These are phyloP conservation scores for Symbiodinium natans DNA, from an alignment of 73 alveolate species.

Conservation along the genomic window DNA sequence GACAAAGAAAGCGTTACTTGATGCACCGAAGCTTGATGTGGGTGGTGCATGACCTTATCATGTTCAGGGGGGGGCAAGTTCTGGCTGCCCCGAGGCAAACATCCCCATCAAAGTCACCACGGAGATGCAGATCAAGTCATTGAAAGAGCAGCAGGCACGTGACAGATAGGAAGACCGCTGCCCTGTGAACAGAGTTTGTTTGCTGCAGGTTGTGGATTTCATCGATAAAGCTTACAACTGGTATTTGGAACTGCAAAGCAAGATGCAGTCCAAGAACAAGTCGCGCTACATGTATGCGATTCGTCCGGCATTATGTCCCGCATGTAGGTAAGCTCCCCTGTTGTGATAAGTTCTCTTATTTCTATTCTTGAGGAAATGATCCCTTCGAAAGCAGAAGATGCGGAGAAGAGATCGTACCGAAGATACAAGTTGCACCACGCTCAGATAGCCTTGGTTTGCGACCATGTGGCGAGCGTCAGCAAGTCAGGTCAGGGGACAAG, in stretches of 20 bases:
- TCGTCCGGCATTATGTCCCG: neutral
- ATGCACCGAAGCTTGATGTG: neutral
- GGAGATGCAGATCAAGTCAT: constrained; percentile 31
- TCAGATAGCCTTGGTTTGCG: neutral
- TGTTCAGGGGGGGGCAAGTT: too few species aligned
- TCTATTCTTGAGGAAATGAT: constrained; percentile 36
- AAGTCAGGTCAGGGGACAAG: constrained; percentile 50
- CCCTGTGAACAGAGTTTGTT: neutral
- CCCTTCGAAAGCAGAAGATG: constrained; percentile 31
- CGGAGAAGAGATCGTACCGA: constrained; percentile 39
- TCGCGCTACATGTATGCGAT: constrained; percentile 53
- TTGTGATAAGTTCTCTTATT: too few species aligned
- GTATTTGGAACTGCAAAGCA: constrained; percentile 81
- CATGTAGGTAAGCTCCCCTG: neutral
- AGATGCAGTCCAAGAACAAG: constrained; percentile 81
- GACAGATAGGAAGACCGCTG: neutral
- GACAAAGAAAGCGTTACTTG: constrained; percentile 39
- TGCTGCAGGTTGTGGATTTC: constrained; percentile 19
- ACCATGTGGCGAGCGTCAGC: too few species aligned
- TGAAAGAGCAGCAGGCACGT: constrained; percentile 38
- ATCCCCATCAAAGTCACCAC: constrained; percentile 35
- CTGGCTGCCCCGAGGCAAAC: constrained; percentile 30
- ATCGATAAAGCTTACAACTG: constrained; percentile 44
- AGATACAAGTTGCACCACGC: constrained; percentile 45
- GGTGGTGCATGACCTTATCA: neutral